Evolutionary conservation across 1,284 basidiomycete species (phyloP), one percentile per base, ranked within the genome.

Genomic region (Inonotus hispidus): DNA sequence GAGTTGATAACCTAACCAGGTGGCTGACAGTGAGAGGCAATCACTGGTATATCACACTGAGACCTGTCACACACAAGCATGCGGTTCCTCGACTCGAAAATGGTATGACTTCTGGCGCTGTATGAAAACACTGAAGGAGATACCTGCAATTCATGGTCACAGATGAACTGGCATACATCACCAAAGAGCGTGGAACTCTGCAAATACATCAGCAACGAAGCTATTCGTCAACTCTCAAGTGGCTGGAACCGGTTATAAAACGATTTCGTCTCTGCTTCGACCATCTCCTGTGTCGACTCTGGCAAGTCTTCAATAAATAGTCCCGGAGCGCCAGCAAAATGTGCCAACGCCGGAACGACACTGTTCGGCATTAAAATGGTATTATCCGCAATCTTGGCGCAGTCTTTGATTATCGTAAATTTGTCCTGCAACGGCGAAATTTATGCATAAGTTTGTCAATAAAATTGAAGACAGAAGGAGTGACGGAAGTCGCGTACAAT

Each of bases 401-500:
- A 94, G 71, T 99, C 96, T 71, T 98, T 98, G 74, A 99, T 95
- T 65, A 98, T 94, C 0, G 89, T 88, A 68, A 98, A 98, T 71
- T 97, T 95, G 29, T 97, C 95, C 95, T 97, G 67, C 14, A 52
- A 27, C 35, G 14, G 16, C n/a, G 21, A 19, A 37, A 14, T 56
- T 10, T 14, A 39, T 41, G 11, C 54, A 54, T 53, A 59, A 46
- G 35, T 49, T 11, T 37, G 49, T 19, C 19, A 43, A 29, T 25
- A 29, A 38, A 50, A 6, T 16, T 11, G 16, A 41, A 41, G 47
- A 49, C 39, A 49, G 49, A 14, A 46, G 46, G 29, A 54, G 37
- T 43, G 58, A 59, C 50, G 23, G 54, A 29, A 10, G 23, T 53
- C 6, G 57, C 53, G 25, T 68, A 95, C 95, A 60, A 99, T 91